Evolutionary conservation across 441 rosid genomes (phyloP), one percentile per base, ranked within the genome.

Genomic region (Populus hybrid): DNA sequence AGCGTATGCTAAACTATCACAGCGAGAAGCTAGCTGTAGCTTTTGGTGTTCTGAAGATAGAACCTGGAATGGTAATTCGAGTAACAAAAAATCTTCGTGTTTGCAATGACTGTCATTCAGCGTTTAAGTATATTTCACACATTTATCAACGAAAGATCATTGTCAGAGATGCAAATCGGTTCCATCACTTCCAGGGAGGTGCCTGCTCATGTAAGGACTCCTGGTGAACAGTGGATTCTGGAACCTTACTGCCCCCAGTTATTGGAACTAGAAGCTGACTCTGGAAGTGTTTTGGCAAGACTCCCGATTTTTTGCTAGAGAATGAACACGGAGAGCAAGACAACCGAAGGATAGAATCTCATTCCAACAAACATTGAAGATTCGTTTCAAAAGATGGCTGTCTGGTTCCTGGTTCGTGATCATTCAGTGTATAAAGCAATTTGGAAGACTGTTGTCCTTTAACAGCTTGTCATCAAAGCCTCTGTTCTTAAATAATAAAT

Each of bases 11-110:
- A 3, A 78, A 79, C 34, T 81, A 76, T 75, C 90, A 85, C 80
- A 86, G 92, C 36, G 90, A 87, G 87, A 89, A 89, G 84, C 85
- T 89, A 2, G 88, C 90, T 9, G 81, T 89, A 66, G 88, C 87
- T 35, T 35, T 35, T 35, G 38, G 88, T 42, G 66, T 89, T 67
- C 75, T 79, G 83, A 83, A 81, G 75, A 73, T 76, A 26, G 78
- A 82, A 10, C 64, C 76, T 0, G 77, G 46, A 76, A 46, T 67
- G 34, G 30, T 63, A 7, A 84, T 88, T 68, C 85, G 67, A 11
- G 83, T 87, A 67, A 85, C 86, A 6, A 83, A 87, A 69, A 85
- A 86, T 75, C 89, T 88, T 72, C 87, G 85, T 14, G 78, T 85
- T 75, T 88, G 89, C 85, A 79, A 79, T 18, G 88, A 84, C 70